Evolutionary conservation across 768 basidiomycete species (phyloP).

Genomic region (Termitomyces sp.): DNA sequence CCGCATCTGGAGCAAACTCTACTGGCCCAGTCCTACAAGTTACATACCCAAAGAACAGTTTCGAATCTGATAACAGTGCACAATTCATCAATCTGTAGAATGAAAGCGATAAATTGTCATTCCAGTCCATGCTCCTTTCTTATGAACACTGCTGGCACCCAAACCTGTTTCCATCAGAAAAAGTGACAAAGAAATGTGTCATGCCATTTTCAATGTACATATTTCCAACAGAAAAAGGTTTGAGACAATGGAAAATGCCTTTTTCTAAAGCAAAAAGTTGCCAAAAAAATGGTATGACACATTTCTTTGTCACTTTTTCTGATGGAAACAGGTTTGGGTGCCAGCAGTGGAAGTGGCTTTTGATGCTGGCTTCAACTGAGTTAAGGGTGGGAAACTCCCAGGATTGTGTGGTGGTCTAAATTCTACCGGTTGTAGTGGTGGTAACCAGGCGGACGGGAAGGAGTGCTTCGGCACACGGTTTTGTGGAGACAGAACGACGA

Average conservation of each 20-base stretch:
- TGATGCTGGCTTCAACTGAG: slow-evolving; percentile 59
- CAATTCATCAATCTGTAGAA: slow-evolving; percentile 73
- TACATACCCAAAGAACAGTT: slow-evolving; percentile 59
- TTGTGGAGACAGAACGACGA: slow-evolving; percentile 69
- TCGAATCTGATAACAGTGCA: slow-evolving; percentile 57
- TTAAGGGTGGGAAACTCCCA: slow-evolving; percentile 73
- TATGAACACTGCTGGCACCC: too few relatives aligned
- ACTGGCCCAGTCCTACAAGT: slow-evolving; percentile 50
- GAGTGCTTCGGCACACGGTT: slow-evolving; percentile 71
- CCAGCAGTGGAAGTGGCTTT: slow-evolving; percentile 79
- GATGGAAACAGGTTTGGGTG: too few relatives aligned
- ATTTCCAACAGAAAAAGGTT: too few relatives aligned
- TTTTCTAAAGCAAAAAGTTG: too few relatives aligned
- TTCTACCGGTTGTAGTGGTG: slow-evolving; percentile 64
- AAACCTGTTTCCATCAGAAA: too few relatives aligned
- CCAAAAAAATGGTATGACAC: too few relatives aligned
- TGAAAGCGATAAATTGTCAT: slow-evolving; percentile 47
- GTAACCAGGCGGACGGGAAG: slow-evolving; percentile 52
- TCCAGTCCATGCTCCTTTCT: slow-evolving; percentile 63
- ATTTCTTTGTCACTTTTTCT: too few relatives aligned
- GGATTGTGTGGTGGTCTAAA: slow-evolving; percentile 68
- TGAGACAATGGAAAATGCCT: too few relatives aligned
- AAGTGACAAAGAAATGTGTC: too few relatives aligned
- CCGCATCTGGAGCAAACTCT: slow-evolving; percentile 23
- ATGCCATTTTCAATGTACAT: too few relatives aligned